phyloP scores from a whole-genome alignment of 1,139 yeast genomes.

The Scheffersomyces segobiensis region DNA sequence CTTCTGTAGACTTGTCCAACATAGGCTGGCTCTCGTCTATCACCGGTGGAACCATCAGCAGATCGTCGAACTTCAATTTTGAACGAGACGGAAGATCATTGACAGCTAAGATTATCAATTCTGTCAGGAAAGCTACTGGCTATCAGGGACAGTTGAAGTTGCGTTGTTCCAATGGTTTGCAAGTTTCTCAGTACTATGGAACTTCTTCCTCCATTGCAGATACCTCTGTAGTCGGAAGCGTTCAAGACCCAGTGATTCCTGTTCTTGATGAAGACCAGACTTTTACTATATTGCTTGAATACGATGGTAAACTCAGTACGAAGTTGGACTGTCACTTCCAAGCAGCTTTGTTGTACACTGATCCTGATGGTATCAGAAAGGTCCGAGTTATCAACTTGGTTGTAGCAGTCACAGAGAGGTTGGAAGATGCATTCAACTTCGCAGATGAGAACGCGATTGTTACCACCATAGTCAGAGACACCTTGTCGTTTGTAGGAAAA shows the following conservation, averaged over 20 bases:
- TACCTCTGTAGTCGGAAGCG: slow-evolving; percentile 28
- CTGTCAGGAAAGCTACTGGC: slow-evolving; percentile 54
- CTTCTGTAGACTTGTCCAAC: slow-evolving; percentile 73
- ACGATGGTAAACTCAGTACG: slow-evolving; percentile 75
- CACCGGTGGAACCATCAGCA: slow-evolving; percentile 71
- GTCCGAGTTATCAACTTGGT: slow-evolving; percentile 82
- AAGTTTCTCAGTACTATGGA: slow-evolving; percentile 78
- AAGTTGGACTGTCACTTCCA: slow-evolving; percentile 87
- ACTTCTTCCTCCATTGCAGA: slow-evolving; percentile 30
- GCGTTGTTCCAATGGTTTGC: slow-evolving; percentile 87
- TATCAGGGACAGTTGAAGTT: slow-evolving; percentile 82
- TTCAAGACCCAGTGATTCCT: slow-evolving; percentile 71
- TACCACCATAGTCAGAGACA: slow-evolving; percentile 72
- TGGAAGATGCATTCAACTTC: slow-evolving; percentile 73
- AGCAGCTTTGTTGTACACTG: slow-evolving; percentile 84
- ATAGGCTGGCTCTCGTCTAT: slow-evolving; percentile 64
- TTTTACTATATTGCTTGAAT: slow-evolving; percentile 68
- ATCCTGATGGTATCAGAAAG: slow-evolving; percentile 70
- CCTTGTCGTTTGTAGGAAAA: slow-evolving; percentile 59
- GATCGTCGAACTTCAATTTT: slow-evolving; percentile 67
- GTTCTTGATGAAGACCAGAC: slow-evolving; percentile 64
- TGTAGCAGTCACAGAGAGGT: slow-evolving; percentile 77
- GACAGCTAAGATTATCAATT: slow-evolving; percentile 56
- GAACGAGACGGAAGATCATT: slow-evolving; percentile 72
- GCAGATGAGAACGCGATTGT: slow-evolving; percentile 83